Evolutionary conservation across 768 basidiomycete species (phyloP), one percentile per base, ranked within the genome.

Genomic region (Termitomyces heimii): DNA sequence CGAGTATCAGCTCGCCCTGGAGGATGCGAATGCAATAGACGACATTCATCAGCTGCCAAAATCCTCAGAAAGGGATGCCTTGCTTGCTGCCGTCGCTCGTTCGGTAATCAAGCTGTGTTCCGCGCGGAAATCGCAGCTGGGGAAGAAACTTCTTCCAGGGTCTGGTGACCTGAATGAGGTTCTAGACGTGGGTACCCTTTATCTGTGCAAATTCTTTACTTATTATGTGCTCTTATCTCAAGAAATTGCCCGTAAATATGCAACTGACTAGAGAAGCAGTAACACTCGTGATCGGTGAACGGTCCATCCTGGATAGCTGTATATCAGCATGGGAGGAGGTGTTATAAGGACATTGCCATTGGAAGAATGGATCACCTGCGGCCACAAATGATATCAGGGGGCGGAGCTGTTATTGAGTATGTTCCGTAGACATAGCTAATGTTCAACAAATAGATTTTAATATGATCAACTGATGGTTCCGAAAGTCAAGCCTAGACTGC

Each of bases 221-320:
- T 35, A 28, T 58, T 46, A 53, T 44, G 54, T 52, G 37, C 31
- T 10, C 28, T 44, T 24, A 55, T 46, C 46, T 63, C 20, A 58
- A 82, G 83, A 67, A 60, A 28, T 64, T 78, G 42, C 71, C 77
- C 22, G 61, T 59, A 3, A 59, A 64, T 31, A 71, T 71, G 70
- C 57, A 54, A 13, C 76, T 78, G 22, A 80, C 81, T 24, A 72
- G 72, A 55, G 58, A 75, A 44, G 82, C 78, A 18, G 59, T 85
- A 34, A 68, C 72, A 7, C 60, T 83, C 51, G 75, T 76, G 44
- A 69, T 84, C 60, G 73, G 73, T 5, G 83, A 85, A 59, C 64
- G 69, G 34, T 82, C 83, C 4, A 69, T 86, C 39, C 68, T 85
- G 58, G 77, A 83, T 55, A 77, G 77, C 57, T 83, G 83, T 60